Base-by-base conservation (phyloP, 1,139 yeast genomes). In the Geotrichum bryndzae region DNA sequence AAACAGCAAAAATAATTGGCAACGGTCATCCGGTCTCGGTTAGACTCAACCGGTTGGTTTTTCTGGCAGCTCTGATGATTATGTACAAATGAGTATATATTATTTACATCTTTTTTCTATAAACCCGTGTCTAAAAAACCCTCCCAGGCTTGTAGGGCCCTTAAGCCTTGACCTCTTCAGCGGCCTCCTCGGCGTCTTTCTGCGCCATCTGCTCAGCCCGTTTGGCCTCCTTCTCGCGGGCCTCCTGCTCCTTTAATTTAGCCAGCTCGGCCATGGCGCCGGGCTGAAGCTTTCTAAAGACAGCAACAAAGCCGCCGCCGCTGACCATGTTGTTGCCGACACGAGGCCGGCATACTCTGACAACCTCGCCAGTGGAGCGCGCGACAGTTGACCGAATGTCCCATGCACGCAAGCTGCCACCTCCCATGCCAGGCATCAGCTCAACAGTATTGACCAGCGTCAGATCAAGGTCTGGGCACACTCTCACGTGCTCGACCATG, bases 341-440 rank as follows among this genome's bases (percentile, higher is more conserved):
- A 64, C 76, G 76, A 2, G 84, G 84, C 62, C 83, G 70, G 60
- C 82, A 80, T 7, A 80, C 80, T 57, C 75, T 68, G 1, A 77
- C 82, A 2, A 69, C 67, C 51, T 75, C 75, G 3, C 77, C 79
- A 0, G 79, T 74, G 6, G 76, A 74, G 66, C 77, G 74, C 13
- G 79, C 73, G 1, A 68, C 62, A 0, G 80, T 69, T 54, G 70
- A 70, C 55, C 82, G 67, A 23, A 69, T 68, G 45, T 69, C 72
- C 72, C 72, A 69, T 45, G 66, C 63, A 27, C 72, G 61, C 66
- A 69, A 62, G 56, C 68, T 81, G 35, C 82, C 82, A 33, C 82
- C 82, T 1, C 78, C 77, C 56, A 77, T 78, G 3, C 83, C 82
- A 11, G 80, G 79, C 61, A 74, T 67, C 18, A 80, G 63, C 66